These are phyloP conservation scores for Echites panduratus DNA, from an alignment of 257 asterid species.

Conservation along the genomic window DNA sequence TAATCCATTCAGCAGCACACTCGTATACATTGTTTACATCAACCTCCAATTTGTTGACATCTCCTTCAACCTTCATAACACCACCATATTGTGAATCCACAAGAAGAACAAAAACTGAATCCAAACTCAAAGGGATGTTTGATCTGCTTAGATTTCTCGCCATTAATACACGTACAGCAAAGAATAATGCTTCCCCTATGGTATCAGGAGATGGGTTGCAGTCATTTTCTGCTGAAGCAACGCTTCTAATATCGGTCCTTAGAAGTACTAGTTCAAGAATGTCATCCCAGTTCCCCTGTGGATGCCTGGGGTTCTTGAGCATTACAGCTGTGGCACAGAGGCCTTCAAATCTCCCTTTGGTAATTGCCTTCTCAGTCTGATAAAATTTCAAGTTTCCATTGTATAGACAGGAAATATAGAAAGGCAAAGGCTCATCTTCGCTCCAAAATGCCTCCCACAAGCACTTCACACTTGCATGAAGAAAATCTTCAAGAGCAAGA, in stretches of 20 bases:
- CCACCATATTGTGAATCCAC: slow-evolving; percentile 87
- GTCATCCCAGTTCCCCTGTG: slow-evolving; percentile 98
- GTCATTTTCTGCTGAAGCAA: slow-evolving; percentile 36
- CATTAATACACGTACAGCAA: slow-evolving; percentile 76
- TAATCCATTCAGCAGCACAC: slow-evolving; percentile 85
- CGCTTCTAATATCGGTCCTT: slow-evolving; percentile 57
- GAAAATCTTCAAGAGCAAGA: slow-evolving; percentile 93
- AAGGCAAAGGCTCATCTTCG: slow-evolving; percentile 60
- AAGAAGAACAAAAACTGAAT: slow-evolving; percentile 65
- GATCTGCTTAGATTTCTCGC: slow-evolving; percentile 89
- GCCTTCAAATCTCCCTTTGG: slow-evolving; percentile 69
- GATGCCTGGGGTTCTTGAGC: slow-evolving; percentile 94
- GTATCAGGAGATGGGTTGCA: slow-evolving; percentile 40
- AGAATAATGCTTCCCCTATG: slow-evolving; percentile 75
- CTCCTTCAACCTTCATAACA: slow-evolving; percentile 87
- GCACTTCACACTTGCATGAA: slow-evolving; percentile 68
- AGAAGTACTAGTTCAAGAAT: slow-evolving; percentile 72
- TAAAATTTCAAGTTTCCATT: slow-evolving; percentile 65
- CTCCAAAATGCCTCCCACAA: slow-evolving; percentile 98
- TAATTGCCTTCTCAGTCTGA: slow-evolving; percentile 79
- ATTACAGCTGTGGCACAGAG: slow-evolving; percentile 88
- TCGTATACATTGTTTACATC: slow-evolving; percentile 68
- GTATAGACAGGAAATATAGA: slow-evolving; percentile 64
- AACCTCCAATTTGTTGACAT: slow-evolving; percentile 62
- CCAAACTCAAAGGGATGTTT: slow-evolving; percentile 57